Conservation (phyloP, 345 rosid genomes). For the Mallotus nudiflorus region DNA sequence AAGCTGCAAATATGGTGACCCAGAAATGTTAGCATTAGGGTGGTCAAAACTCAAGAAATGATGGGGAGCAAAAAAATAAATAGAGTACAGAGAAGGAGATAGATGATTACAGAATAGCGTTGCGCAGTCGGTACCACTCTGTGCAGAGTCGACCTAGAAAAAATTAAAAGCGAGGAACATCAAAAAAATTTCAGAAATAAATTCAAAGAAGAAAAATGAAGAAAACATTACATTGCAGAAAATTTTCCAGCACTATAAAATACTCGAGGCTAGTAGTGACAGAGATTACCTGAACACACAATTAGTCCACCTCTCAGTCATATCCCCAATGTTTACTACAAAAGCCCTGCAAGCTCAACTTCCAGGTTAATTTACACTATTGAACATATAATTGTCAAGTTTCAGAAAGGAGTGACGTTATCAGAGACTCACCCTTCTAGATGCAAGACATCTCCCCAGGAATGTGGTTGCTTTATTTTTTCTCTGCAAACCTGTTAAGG, state of each 20-base stretch:
- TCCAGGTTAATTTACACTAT: not conserved
- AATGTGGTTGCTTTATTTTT: slow-evolving; percentile 46
- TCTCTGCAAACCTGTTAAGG: slow-evolving; percentile 61
- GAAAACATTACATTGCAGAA: not conserved
- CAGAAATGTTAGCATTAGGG: too few species aligned
- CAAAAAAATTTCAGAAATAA: not conserved
- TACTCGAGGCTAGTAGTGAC: too few species aligned
- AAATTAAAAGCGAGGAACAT: not conserved
- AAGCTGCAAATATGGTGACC: slow-evolving; percentile 38
- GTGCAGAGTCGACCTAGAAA: slow-evolving; percentile 70
- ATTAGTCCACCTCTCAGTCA: slow-evolving; percentile 93
- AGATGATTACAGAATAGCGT: slow-evolving; percentile 59
- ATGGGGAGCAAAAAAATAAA: not conserved
- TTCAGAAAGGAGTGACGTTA: not conserved
- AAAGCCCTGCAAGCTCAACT: slow-evolving; percentile 52
- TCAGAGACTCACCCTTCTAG: slow-evolving; percentile 53
- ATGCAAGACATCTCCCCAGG: slow-evolving; percentile 66
- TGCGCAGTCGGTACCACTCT: slow-evolving; percentile 68
- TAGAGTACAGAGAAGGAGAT: not conserved
- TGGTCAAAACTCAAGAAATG: too few species aligned
- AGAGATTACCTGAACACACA: slow-evolving; percentile 61
- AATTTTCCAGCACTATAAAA: too few species aligned
- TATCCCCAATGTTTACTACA: slow-evolving; percentile 73
- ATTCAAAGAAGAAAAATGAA: not conserved
- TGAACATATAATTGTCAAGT: too few species aligned